Percentiles rank a stretch among this genome's conserved stretches.
Conservation (phyloP, 371 early-diverging fungal genomes). For the Haplosporangium sp. region DNA sequence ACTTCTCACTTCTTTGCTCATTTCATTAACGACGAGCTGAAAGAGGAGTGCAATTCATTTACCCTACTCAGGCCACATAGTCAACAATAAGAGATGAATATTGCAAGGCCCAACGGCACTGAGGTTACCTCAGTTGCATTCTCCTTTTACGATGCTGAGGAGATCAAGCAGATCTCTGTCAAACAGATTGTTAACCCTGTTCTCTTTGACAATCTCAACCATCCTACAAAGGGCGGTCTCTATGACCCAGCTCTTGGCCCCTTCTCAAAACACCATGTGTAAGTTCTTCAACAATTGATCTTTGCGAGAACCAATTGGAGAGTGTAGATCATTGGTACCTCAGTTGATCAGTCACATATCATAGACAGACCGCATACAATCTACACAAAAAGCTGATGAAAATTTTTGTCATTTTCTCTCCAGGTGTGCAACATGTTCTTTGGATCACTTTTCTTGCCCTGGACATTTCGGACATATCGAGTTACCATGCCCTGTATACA, state of each 20-base stretch:
- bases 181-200: constrained; percentile 92
- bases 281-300: constrained; percentile 35
- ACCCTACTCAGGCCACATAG: background rate
- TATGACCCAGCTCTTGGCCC: constrained; percentile 99
- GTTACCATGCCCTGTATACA: constrained; percentile 95
- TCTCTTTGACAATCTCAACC: constrained; percentile 92
- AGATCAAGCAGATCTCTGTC: constrained; percentile 94
- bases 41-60: constrained; percentile 6
- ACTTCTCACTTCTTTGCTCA: background rate
- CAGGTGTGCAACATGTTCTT: constrained; percentile 92
- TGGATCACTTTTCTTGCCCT: constrained; percentile 88
- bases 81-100: constrained; percentile 66
- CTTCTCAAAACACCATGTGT: constrained; percentile 79
- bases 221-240: constrained; percentile 94
- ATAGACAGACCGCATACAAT: background rate
- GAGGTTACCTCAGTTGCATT: constrained; percentile 84
- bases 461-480: constrained; percentile 99
- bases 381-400: background rate
- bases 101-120: constrained; percentile 73
- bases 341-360: too few species aligned
- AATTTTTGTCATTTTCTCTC: constrained; percentile 3
- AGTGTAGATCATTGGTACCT: too few species aligned
- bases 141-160: constrained; percentile 92
- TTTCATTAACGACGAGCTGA: background rate
- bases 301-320: too few species aligned